Conservation (phyloP, 805 yeast species). For the Maudiozyma pseudohumilis region DNA sequence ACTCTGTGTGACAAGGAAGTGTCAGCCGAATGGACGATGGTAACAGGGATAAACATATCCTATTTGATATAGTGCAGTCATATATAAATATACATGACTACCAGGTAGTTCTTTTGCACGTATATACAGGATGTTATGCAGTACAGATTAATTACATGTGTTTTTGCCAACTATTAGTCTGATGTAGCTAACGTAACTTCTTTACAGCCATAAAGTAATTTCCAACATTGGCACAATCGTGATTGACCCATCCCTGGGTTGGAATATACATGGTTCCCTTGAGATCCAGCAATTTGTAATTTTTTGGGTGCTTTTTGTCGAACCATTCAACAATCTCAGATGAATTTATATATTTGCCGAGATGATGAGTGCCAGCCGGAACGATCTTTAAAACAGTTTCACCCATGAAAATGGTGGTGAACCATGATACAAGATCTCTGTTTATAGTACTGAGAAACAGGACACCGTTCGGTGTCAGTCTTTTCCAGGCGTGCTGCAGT, state of each 20-base stretch:
- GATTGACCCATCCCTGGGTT: slow-evolving; percentile 73
- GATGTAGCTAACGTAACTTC: slow-evolving; percentile 24
- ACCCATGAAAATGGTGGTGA: slow-evolving; percentile 86
- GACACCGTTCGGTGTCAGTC: slow-evolving; percentile 64
- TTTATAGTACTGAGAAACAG: slow-evolving; percentile 86
- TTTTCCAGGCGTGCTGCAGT: slow-evolving; percentile 53
- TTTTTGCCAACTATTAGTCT: neutral
- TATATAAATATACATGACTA: too few species aligned
- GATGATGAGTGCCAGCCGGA: slow-evolving; percentile 87
- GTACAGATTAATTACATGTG: neutral
- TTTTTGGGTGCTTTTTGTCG: slow-evolving; percentile 30
- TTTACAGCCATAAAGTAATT: slow-evolving; percentile 86
- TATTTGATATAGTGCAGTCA: too few species aligned
- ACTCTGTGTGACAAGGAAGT: too few species aligned
- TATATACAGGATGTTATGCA: neutral
- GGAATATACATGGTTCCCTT: slow-evolving; percentile 84
- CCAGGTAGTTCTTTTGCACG: too few species aligned
- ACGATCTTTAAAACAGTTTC: slow-evolving; percentile 73
- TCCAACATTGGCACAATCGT: slow-evolving; percentile 51
- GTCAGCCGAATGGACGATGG: too few species aligned
- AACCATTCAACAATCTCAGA: slow-evolving; percentile 64
- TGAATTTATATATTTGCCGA: slow-evolving; percentile 75
- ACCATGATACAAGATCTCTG: slow-evolving; percentile 77
- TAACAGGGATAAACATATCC: too few species aligned
- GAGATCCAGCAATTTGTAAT: slow-evolving; percentile 51